phyloP scores from a whole-genome alignment of 192 early-diverging fungal species.

The Coemansia javaensis region DNA sequence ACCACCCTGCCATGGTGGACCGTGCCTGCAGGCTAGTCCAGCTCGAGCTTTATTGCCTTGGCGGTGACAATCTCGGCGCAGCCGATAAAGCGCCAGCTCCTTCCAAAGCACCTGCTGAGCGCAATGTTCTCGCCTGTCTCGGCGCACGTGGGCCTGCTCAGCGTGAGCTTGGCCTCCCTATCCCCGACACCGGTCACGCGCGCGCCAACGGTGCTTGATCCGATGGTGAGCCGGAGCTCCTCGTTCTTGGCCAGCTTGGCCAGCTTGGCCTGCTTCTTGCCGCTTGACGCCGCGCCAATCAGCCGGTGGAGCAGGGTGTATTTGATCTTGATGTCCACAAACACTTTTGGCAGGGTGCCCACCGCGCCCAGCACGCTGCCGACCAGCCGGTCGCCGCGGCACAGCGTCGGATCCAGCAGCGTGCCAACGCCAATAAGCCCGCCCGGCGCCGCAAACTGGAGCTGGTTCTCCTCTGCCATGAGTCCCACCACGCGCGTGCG shows the following conservation, averaged over 20 bases:
- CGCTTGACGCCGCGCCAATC: constrained; percentile 93
- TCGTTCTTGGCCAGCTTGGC: constrained; percentile 90
- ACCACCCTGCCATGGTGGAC: too few relatives aligned
- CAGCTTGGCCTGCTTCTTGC: constrained; percentile 98
- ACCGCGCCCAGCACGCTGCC: constrained; percentile 92
- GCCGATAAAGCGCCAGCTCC: constrained; percentile 98
- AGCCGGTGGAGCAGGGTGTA: constrained; percentile 94
- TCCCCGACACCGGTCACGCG: constrained; percentile 90
- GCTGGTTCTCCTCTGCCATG: constrained; percentile 80
- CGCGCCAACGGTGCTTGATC: constrained; percentile 89
- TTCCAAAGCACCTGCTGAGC: constrained; percentile 90
- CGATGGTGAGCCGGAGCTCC: constrained; percentile 94
- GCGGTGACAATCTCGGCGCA: constrained; percentile 96
- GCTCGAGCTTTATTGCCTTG: constrained; percentile 31
- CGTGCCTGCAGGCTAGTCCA: too few relatives aligned
- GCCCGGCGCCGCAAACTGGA: constrained; percentile 98
- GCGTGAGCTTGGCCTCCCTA: constrained; percentile 89
- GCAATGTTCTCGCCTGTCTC: constrained; percentile 96
- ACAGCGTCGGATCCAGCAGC: constrained; percentile 89
- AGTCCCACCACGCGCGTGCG: constrained; percentile 85
- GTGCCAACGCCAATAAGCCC: constrained; percentile 99
- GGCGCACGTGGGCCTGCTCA: constrained; percentile 89
- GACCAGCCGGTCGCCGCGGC: constrained; percentile 92
- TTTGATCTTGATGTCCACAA: constrained; percentile 93
- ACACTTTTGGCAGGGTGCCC: constrained; percentile 89